Conservation (phyloP, 2,329 filamentous ascomycete genomes). For the Alternaria burnsii region DNA sequence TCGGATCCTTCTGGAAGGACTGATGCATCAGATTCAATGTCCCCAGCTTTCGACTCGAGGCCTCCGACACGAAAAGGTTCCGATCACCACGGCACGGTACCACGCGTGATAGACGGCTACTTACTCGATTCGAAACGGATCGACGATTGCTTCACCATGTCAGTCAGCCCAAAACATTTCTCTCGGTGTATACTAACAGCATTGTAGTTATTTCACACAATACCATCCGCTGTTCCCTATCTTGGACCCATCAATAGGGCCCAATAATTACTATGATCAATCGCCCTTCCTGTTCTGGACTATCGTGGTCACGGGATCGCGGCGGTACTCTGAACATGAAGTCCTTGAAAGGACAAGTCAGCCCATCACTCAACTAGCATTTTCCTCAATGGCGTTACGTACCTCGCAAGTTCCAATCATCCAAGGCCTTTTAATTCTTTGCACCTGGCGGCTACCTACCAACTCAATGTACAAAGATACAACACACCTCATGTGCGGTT, state of each 20-base stretch:
- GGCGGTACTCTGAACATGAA: constrained; percentile 49
- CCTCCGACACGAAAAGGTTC: constrained; percentile 37
- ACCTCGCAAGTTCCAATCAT: constrained; percentile 51
- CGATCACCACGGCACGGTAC: constrained; percentile 32
- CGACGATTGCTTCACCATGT: constrained; percentile 49
- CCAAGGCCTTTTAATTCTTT: constrained; percentile 52
- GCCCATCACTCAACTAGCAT: constrained; percentile 49
- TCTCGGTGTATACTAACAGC: constrained; percentile 21
- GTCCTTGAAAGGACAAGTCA: constrained; percentile 45
- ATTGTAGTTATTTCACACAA: constrained; percentile 44
- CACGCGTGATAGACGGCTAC: constrained; percentile 42
- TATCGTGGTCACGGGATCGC: constrained; percentile 51
- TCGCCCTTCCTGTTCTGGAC: constrained; percentile 53
- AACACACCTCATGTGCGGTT: constrained; percentile 52
- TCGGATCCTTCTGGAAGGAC: constrained; percentile 40
- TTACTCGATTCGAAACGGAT: constrained; percentile 45
- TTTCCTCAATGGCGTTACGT: constrained; percentile 49
- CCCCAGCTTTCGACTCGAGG: constrained; percentile 39
- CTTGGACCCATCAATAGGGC: constrained; percentile 38
- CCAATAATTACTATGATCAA: constrained; percentile 47
- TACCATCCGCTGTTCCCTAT: constrained; percentile 48
- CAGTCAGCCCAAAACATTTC: neutral
- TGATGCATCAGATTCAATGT: constrained; percentile 40
- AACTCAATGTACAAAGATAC: constrained; percentile 54
- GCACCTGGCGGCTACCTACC: constrained; percentile 53